phyloP scores from a whole-genome alignment of 2,329 filamentous ascomycete species.

The Ophiostoma fasciatum region DNA sequence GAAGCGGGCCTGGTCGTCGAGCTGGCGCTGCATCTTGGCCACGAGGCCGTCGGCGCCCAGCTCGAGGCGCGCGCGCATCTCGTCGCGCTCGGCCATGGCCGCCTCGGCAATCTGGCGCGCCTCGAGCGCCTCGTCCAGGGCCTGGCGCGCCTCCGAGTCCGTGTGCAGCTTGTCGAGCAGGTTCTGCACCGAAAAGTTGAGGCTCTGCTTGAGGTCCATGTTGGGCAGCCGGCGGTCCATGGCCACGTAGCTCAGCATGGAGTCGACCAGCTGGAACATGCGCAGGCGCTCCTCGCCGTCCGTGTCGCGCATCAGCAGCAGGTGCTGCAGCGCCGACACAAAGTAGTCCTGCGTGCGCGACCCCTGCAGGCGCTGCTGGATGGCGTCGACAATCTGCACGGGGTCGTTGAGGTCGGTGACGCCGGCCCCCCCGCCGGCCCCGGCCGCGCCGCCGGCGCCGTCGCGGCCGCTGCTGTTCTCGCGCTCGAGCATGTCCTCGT shows the following conservation, averaged over 20 bases:
- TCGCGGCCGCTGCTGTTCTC: conserved; percentile 88
- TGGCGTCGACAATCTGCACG: conserved; percentile 84
- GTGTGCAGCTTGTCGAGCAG: conserved; percentile 92
- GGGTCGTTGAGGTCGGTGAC: conserved; percentile 88
- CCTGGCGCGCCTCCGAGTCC: conserved; percentile 84
- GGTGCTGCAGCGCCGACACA: conserved; percentile 83
- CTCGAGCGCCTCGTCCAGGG: conserved; percentile 81
- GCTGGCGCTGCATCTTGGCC: conserved; percentile 77
- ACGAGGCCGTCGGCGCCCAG: conserved; percentile 88
- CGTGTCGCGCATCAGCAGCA: conserved; percentile 82
- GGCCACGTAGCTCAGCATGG: conserved; percentile 97
- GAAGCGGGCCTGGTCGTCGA: conserved; percentile 84
- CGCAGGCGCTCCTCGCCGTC: conserved; percentile 82
- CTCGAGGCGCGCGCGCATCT: conserved; percentile 78
- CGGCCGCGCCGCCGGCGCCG: conserved; percentile 65
- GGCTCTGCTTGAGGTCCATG: conserved; percentile 93
- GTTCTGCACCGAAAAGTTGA: conserved; percentile 95
- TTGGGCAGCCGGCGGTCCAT: conserved; percentile 94
- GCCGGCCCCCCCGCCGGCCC: conserved; percentile 74
- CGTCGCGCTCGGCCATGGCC: conserved; percentile 90
- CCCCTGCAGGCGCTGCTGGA: conserved; percentile 69
- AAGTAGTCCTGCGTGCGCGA: conserved; percentile 91
- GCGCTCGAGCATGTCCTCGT: conserved; percentile 87
- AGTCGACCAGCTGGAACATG: conserved; percentile 95
- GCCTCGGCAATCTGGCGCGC: conserved; percentile 87